phyloP scores from a whole-genome alignment of 2,329 filamentous ascomycete genomes.

The Biscogniauxia marginata region DNA sequence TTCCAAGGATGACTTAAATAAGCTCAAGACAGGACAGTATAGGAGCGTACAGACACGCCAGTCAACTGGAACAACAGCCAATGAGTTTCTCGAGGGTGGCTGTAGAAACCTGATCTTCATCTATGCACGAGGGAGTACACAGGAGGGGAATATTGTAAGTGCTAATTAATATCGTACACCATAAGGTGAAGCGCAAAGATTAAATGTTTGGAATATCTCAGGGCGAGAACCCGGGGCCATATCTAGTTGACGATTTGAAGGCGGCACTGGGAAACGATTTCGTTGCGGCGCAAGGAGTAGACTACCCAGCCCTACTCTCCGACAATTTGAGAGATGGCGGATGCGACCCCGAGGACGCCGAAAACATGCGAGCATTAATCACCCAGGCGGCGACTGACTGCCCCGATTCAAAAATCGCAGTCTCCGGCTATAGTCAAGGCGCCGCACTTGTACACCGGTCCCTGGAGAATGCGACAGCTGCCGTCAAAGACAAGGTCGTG shows the following conservation, averaged over 20 bases:
- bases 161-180: slow-evolving; percentile 25
- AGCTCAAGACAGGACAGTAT: slow-evolving; percentile 10
- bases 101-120: slow-evolving; percentile 39
- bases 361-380: slow-evolving; percentile 33
- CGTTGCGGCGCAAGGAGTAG: slow-evolving; percentile 27
- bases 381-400: slow-evolving; percentile 36
- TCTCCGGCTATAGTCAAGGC: slow-evolving; percentile 43
- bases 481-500: slow-evolving; percentile 31
- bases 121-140: slow-evolving; percentile 40
- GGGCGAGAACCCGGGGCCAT: slow-evolving; percentile 29
- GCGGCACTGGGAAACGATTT: slow-evolving; percentile 28
- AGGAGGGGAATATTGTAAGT: slow-evolving; percentile 35
- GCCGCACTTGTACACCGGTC: slow-evolving; percentile 43
- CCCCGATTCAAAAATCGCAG: slow-evolving; percentile 40
- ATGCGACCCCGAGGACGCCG: slow-evolving; percentile 33
- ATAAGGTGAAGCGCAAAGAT: neutral
- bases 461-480: slow-evolving; percentile 30
- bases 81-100: slow-evolving; percentile 36
- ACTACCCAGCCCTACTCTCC: slow-evolving; percentile 24
- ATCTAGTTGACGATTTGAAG: slow-evolving; percentile 52
- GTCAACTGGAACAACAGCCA: slow-evolving; percentile 22
- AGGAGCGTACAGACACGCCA: neutral
- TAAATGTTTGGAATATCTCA: slow-evolving; percentile 1
- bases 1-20: slow-evolving; percentile 9
- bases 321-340: slow-evolving; percentile 28